phyloP scores from a whole-genome alignment of 2,329 filamentous ascomycete species.

The Calonectria pteridis region DNA sequence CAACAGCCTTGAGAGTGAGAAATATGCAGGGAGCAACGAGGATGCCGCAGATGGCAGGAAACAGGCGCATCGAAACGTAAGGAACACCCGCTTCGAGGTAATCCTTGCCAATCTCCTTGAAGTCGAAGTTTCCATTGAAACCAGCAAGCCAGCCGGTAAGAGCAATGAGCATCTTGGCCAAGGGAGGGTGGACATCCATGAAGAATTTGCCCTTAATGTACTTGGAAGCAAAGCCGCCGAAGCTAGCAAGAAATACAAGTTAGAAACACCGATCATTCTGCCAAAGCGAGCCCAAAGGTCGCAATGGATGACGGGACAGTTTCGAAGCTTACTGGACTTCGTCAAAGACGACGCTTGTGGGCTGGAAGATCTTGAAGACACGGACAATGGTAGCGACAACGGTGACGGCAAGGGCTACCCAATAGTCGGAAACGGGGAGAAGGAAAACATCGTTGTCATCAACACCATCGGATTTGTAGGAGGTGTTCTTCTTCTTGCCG shows the following conservation, averaged over 20 bases:
- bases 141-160: constrained; percentile 95
- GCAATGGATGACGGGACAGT: too few relatives aligned
- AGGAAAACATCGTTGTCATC: constrained; percentile 93
- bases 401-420: constrained; percentile 79
- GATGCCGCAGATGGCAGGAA: constrained; percentile 91
- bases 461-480: constrained; percentile 84
- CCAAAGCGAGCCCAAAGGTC: background rate
- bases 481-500: constrained; percentile 55
- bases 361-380: constrained; percentile 95
- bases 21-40: constrained; percentile 93
- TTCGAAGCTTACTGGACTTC: constrained; percentile 88
- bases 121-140: constrained; percentile 96
- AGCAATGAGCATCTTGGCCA: constrained; percentile 96
- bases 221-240: constrained; percentile 97
- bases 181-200: constrained; percentile 99
- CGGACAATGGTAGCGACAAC: constrained; percentile 83
- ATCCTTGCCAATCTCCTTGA: constrained; percentile 99
- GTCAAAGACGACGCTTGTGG: constrained; percentile 96
- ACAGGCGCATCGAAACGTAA: constrained; percentile 96
- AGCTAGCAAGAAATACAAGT: constrained; percentile 66
- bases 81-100: constrained; percentile 95
- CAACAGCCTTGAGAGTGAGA: constrained; percentile 89
- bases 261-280: constrained; percentile 24
- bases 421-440: constrained; percentile 86
- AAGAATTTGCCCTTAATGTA: constrained; percentile 99